phyloP scores from a whole-genome alignment of 306 rosid species.

The Chamaecrista fasciculata region DNA sequence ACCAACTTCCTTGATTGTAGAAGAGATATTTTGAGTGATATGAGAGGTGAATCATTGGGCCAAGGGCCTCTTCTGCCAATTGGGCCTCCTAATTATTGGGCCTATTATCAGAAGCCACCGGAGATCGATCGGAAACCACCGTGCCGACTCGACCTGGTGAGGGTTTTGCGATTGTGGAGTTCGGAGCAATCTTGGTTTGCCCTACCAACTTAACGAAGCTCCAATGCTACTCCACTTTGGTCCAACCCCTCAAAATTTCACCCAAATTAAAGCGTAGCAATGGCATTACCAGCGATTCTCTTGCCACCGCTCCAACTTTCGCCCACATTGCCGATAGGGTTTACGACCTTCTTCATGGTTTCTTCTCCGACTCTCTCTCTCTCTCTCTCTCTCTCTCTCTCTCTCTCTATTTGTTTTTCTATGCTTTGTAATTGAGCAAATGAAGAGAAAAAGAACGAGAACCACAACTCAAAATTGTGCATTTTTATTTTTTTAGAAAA shows the following conservation, averaged over 20 bases:
- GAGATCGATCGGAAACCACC: constrained; percentile 77
- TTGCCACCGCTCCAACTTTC: constrained; percentile 65
- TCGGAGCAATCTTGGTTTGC: constrained; percentile 88
- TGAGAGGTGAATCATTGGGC: no score
- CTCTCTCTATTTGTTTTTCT: no score
- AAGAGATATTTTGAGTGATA: no score
- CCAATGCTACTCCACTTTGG: constrained; percentile 59
- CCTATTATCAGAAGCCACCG: no score
- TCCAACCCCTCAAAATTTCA: constrained; percentile 71
- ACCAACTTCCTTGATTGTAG: no score
- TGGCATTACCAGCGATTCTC: constrained; percentile 67
- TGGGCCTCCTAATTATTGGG: no score
- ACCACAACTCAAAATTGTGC: no score
- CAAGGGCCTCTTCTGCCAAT: no score
- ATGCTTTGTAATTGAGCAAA: not conserved
- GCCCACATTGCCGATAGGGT: constrained; percentile 57
- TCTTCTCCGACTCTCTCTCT: not conserved
- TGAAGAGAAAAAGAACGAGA: not conserved
- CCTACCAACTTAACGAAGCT: constrained; percentile 81
- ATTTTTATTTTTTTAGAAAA: no score
- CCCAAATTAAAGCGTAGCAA: constrained; percentile 77
- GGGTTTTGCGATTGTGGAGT: constrained; percentile 63
- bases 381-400: no score
- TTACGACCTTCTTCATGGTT: constrained; percentile 87
- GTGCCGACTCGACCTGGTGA: constrained; percentile 69